These are phyloP conservation scores for Rhizophagus sp. DNA, from an alignment of 192 early-diverging fungal species.

Conservation along the genomic window DNA sequence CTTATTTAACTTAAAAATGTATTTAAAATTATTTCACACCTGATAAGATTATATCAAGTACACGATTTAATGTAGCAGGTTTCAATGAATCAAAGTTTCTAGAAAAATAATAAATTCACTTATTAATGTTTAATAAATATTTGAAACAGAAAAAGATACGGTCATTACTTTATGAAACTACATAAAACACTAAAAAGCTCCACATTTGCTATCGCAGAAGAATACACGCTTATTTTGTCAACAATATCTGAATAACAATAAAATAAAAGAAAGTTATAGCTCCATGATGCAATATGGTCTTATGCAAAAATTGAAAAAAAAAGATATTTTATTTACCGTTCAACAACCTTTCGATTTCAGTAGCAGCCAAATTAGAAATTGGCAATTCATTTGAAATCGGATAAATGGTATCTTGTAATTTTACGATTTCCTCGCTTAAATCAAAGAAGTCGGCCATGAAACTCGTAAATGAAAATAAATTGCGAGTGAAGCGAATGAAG, in stretches of 20 bases:
- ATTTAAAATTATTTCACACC: conserved; percentile 42
- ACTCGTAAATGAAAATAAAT: too few species aligned
- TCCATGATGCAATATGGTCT: neutral
- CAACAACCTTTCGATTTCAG: conserved; percentile 37
- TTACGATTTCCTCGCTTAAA: conserved; percentile 61
- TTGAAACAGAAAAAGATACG: neutral
- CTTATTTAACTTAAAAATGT: neutral
- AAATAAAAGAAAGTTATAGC: neutral
- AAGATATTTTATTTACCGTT: conserved; percentile 36
- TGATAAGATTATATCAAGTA: conserved; percentile 72
- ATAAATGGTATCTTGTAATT: conserved; percentile 55
- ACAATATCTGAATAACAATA: conserved; percentile 32
- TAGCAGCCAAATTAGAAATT: conserved; percentile 26
- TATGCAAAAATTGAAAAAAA: conserved; percentile 7
- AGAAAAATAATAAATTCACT: neutral
- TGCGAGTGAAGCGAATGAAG: too few species aligned
- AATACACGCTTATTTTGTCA: conserved; percentile 38
- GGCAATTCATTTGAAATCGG: conserved; percentile 37
- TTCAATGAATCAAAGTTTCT: conserved; percentile 56
- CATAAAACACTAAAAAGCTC: conserved; percentile 56
- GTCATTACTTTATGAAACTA: conserved; percentile 65
- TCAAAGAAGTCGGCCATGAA: conserved; percentile 32
- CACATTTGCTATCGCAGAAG: conserved; percentile 36
- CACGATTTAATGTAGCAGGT: conserved; percentile 51
- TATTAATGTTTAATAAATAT: neutral